Evolutionary conservation across 352 stramenopile genomes (phyloP), one percentile per base, ranked within the genome.

Genomic region (Globisporangium nagaii): DNA sequence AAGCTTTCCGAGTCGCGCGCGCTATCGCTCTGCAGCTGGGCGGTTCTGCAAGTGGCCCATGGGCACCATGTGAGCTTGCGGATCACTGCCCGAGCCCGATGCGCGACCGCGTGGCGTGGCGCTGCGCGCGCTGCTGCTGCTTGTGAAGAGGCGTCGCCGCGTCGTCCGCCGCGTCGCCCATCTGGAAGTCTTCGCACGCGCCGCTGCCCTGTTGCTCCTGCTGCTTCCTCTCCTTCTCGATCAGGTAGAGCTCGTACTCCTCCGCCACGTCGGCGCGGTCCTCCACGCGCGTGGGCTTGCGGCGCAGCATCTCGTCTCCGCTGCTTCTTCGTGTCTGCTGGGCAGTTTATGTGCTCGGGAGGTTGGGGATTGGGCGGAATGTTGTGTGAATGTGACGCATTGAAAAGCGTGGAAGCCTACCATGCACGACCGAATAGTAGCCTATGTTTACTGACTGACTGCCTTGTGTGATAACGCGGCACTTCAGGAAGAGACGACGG

Each of bases 171-270:
- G 54, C 47, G n/a, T 27, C 32, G 60, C 52, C 20, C 57, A 43
- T 15, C 20, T 24, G 34, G 22, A 52, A n/a, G 24, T 50, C 28
- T 45, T 60, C 42, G n/a, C n/a, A n/a, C 31, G 22, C 31, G 4
- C 17, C 34, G 5, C 19, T 6, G 22, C 11, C 17, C 13, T 48
- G 28, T 20, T 51, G 15, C n/a, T 40, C 27, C 42, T 65, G 40
- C 24, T 55, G 31, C 36, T 63, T 52, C 20, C 41, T 48, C 46
- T 84, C 56, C 62, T 87, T 90, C 39, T 82, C 70, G 28, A 69
- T 55, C 31, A 86, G 36, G 55, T 90, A 90, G 11, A 53, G 40
- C 59, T 86, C 74, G 69, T 86, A 90, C 68, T 90, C 80, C 11
- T 79, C 80, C 48, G 76, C 70, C 17, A 88, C 75, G 53, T 88